phyloP scores from a whole-genome alignment of 768 basidiomycete species.

The Agrocybe chaxingu region DNA sequence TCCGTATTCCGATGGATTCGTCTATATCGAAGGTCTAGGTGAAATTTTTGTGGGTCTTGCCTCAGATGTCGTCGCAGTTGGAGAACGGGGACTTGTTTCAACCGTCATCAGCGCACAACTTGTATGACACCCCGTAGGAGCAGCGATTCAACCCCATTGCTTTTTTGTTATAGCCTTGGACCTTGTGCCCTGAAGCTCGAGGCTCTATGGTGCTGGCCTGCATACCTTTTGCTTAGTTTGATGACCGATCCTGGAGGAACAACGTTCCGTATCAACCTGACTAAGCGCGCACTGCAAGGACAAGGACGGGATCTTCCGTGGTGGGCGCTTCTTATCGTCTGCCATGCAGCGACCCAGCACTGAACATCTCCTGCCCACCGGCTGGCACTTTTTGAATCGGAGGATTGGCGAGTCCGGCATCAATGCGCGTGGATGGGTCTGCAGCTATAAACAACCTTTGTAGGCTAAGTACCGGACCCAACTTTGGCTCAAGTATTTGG shows the following conservation, averaged over 20 bases:
- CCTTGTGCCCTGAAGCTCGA: too few species aligned
- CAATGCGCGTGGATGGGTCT: conserved; percentile 1
- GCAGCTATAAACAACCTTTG: background rate
- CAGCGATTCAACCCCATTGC: too few species aligned
- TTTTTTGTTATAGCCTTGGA: too few species aligned
- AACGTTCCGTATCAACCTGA: background rate
- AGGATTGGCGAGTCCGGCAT: conserved; percentile 11
- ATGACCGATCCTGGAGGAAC: background rate
- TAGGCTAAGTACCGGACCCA: conserved; percentile 7
- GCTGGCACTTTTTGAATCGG: background rate
- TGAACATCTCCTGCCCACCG: background rate
- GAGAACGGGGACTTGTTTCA: too few species aligned
- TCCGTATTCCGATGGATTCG: too few species aligned
- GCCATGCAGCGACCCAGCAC: background rate
- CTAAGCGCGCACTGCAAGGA: background rate
- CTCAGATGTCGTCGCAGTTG: too few species aligned
- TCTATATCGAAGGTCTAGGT: too few species aligned
- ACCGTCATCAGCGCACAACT: too few species aligned
- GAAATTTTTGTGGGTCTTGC: too few species aligned
- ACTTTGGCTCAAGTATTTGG: background rate
- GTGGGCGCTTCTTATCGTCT: conserved; percentile 10
- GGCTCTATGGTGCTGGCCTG: too few species aligned
- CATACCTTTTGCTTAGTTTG: background rate
- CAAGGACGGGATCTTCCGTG: conserved; percentile 8
- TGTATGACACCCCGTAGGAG: too few species aligned